These are phyloP conservation scores for Acacia acuminata DNA, from an alignment of 306 rosid genomes.

Conservation along the genomic window DNA sequence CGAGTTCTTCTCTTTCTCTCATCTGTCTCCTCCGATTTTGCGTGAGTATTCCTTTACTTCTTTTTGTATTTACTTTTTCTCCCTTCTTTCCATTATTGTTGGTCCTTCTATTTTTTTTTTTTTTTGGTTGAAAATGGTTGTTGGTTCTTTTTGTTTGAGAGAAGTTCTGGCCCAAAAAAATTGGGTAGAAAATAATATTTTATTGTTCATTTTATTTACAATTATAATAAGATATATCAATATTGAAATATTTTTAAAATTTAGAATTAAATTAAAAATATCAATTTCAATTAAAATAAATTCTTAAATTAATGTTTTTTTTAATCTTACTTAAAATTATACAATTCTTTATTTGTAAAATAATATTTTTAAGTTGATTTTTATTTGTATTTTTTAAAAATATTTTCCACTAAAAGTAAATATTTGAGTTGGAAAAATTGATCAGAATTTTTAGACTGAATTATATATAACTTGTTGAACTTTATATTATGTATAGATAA, in stretches of 20 bases:
- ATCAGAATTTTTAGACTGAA: background rate
- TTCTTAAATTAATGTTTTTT: background rate
- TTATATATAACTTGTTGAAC: background rate
- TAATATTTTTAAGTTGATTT: background rate
- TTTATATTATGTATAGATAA: background rate
- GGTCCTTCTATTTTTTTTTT: background rate
- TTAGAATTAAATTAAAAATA: background rate
- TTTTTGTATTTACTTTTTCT: no score
- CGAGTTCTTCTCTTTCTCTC: constrained; percentile 84
- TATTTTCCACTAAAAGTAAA: background rate
- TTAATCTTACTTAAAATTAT: background rate
- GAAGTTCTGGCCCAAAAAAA: background rate
- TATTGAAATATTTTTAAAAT: background rate
- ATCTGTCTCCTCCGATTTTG: constrained; percentile 71
- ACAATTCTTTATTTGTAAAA: background rate
- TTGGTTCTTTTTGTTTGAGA: background rate
- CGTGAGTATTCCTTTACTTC: constrained; percentile 46
- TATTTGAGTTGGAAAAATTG: background rate
- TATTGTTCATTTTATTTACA: background rate
- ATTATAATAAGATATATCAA: background rate
- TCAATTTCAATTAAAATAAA: background rate
- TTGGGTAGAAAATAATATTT: background rate
- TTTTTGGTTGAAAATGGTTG: background rate
- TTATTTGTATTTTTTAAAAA: background rate
- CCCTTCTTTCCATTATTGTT: background rate